phyloP scores from a whole-genome alignment of 2,329 filamentous ascomycete species.

The Pestalotiopsis sp. region DNA sequence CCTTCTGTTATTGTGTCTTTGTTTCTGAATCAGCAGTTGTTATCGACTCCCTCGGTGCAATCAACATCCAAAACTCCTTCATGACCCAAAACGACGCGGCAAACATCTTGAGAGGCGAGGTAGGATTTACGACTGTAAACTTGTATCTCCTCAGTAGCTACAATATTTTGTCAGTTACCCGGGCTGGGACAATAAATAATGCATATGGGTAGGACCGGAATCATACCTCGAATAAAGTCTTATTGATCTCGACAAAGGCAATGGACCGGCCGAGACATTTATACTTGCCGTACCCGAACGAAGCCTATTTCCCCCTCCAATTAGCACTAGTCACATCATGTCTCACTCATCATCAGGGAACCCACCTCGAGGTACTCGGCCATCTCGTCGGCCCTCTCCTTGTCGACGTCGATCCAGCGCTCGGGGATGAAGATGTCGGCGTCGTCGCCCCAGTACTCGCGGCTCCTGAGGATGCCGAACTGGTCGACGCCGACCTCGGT shows the following conservation, averaged over 20 bases:
- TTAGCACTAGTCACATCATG: not conserved
- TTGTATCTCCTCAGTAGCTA: not conserved
- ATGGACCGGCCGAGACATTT: conserved; percentile 17
- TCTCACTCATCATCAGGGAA: not conserved
- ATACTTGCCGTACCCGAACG: conserved; percentile 16
- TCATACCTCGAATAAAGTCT: conserved; percentile 14
- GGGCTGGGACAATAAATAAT: not conserved
- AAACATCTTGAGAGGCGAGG: not conserved
- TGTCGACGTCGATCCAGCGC: conserved; percentile 14
- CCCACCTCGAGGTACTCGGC: conserved; percentile 15
- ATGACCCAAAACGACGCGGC: conserved; percentile 1
- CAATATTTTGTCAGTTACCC: not conserved
- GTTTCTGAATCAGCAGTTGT: not conserved
- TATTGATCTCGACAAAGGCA: conserved; percentile 16
- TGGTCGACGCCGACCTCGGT: conserved; percentile 12
- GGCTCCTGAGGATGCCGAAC: conserved; percentile 3
- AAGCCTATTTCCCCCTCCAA: not conserved
- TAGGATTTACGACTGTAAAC: not conserved
- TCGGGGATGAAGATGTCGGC: conserved; percentile 15
- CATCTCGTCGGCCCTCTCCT: conserved; percentile 12
- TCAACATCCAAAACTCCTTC: conserved; percentile 7
- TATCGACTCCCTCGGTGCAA: not conserved
- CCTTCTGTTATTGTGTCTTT: not conserved
- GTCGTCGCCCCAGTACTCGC: conserved; percentile 7
- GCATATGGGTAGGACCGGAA: not conserved